phyloP scores from a whole-genome alignment of 176 grass and related monocot genomes.

The Pharus latifolius region DNA sequence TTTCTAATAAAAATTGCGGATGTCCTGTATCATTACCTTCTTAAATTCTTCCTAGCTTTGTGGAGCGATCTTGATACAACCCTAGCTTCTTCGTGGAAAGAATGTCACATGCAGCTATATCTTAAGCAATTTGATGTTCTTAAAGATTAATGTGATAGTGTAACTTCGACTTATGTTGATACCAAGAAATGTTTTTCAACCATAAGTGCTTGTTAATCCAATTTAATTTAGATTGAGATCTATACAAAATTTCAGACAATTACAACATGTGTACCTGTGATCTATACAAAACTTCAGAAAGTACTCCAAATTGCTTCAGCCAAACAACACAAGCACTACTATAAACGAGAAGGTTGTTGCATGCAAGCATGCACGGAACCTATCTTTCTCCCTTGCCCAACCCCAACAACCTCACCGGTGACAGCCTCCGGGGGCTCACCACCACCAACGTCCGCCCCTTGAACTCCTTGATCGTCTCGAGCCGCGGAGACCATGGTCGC shows the following conservation, averaged over 20 bases:
- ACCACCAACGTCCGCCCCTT: neutral
- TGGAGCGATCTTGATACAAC: no score
- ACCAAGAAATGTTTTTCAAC: no score
- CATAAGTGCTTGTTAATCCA: neutral
- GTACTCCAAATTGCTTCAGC: neutral
- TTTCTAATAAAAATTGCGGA: no score
- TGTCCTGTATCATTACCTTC: no score
- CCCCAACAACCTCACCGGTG: conserved; percentile 45
- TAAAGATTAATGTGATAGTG: no score
- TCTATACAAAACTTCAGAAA: no score
- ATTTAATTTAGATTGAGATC: neutral
- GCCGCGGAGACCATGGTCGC: conserved; percentile 58
- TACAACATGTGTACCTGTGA: neutral
- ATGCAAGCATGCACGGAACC: neutral
- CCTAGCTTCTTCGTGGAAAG: no score
- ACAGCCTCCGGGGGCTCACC: conserved; percentile 9
- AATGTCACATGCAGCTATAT: no score
- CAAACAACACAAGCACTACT: neutral
- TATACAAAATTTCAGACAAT: neutral
- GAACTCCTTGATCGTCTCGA: conserved; percentile 72
- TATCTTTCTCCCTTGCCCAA: neutral
- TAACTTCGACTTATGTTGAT: no score
- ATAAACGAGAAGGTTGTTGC: neutral
- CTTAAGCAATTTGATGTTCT: no score
- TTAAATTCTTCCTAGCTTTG: no score